Base-by-base conservation (phyloP, 345 rosid species). In the Populus tremula region DNA sequence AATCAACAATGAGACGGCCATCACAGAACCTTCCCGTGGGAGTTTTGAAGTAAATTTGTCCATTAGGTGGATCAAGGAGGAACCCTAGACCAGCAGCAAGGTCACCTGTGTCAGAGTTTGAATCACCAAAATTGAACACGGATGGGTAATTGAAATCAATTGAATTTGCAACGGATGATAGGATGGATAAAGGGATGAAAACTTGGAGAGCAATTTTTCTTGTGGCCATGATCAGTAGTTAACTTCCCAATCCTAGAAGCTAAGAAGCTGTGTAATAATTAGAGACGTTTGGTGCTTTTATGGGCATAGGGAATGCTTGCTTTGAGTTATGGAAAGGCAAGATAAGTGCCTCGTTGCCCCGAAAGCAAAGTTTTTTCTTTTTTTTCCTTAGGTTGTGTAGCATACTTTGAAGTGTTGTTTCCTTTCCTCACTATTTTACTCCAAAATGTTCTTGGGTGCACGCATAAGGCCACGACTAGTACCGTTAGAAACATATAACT, bases 61-160 rank as follows among this genome's bases (percentile, higher is more conserved):
- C 91, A 20, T 87, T 25, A 11, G 94, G 91, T 56, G 77, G 85
- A 18, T 78, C 83, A 35, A 89, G 79, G 65, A 16, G 78, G 79
- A 83, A 14, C 68, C 92, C 94, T 5, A 82, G 81, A 17, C 85
- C 92, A 39, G 94, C 92, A 17, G 72, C 77, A 14, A 81, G 81
- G 50, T 86, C 86, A 9, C 96, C 91, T 0, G 93, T 91, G 80
- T 93, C 98, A 0, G 94, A 90, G 74, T 88, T 91, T 1, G 96
- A 91, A 74, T 90, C 96, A 61, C 98, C 94, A 29, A 91, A 93
- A 82, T 75, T 80, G 62, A 90, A 90, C 67, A 84, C 88, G 5
- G 91, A 75, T 1, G 87, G 77, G 75, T 85, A 88, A 5, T 87
- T 73, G 80, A 87, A 86, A 43, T 86, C 83, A 16, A 80, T 17